Evolutionary conservation across 352 stramenopile genomes (phyloP).

Genomic region (Globisporangium alternatum): DNA sequence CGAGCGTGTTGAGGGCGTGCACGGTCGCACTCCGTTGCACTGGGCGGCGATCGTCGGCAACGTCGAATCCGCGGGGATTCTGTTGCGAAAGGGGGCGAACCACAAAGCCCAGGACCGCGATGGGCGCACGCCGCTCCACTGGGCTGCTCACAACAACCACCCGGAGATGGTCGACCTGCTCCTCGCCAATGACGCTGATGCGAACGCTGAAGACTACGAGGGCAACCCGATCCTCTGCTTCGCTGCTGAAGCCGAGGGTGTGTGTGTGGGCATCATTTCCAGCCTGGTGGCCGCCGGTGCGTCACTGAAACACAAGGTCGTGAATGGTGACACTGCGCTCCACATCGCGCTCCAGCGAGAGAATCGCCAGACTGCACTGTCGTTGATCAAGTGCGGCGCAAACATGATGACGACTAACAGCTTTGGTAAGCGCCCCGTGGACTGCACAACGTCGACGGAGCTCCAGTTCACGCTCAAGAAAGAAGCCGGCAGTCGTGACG

Average conservation of each 20-base stretch:
- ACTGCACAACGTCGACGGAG: constrained; percentile 78
- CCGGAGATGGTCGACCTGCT: constrained; percentile 46
- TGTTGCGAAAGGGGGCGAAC: constrained; percentile 48
- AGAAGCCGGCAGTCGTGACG: constrained; percentile 61
- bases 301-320: constrained; percentile 34
- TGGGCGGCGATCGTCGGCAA: constrained; percentile 67
- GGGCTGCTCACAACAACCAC: constrained; percentile 72
- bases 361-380: constrained; percentile 60
- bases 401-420: constrained; percentile 70
- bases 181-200: constrained; percentile 37
- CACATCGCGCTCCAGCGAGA: constrained; percentile 72
- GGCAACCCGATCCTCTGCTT: constrained; percentile 60
- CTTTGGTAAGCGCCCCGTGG: constrained; percentile 59
- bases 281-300: constrained; percentile 40
- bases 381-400: constrained; percentile 67
- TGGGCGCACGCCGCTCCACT: constrained; percentile 70
- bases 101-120: constrained; percentile 57
- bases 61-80: constrained; percentile 24
- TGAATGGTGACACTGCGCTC: constrained; percentile 60
- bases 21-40: constrained; percentile 65
- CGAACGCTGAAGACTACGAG: constrained; percentile 42
- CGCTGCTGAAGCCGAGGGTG: constrained; percentile 57
- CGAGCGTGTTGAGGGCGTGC: constrained; percentile 58
- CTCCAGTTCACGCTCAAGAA: constrained; percentile 78
- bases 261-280: constrained; percentile 41